Evolutionary conservation across 306 rosid species (phyloP).

Genomic region (Sicyos baderoa): DNA sequence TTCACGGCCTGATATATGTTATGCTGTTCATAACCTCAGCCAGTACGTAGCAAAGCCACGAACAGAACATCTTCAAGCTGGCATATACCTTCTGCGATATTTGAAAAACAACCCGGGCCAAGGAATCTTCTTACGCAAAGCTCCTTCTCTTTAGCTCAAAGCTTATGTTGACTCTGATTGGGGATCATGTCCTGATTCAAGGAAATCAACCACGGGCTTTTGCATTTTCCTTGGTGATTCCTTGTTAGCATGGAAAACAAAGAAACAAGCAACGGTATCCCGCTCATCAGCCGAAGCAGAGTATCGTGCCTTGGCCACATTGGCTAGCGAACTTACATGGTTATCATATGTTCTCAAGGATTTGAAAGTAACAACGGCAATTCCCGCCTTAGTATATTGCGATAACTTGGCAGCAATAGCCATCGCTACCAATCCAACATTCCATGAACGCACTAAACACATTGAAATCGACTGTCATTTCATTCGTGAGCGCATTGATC

Average conservation of each 20-base stretch:
- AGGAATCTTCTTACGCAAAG: too few relatives aligned
- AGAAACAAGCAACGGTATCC: too few relatives aligned
- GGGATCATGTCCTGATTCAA: not conserved
- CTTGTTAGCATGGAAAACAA: not conserved
- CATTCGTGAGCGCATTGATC: not conserved
- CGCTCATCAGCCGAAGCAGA: too few relatives aligned
- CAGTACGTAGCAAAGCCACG: not conserved
- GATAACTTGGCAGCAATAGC: not conserved
- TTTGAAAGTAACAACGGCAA: accelerated
- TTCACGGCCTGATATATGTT: not conserved
- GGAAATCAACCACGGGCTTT: not conserved
- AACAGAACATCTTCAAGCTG: not conserved
- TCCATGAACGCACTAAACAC: not conserved
- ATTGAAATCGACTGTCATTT: not conserved
- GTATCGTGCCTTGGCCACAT: too few relatives aligned
- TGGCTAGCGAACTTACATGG: not conserved
- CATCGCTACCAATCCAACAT: not conserved
- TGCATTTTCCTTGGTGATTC: not conserved
- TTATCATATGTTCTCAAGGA: accelerated
- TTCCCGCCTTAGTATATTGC: not conserved
- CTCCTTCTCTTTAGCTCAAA: too few relatives aligned
- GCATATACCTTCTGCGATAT: not conserved
- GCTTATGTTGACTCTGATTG: not conserved
- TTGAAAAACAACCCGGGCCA: not conserved
- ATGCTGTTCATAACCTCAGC: not conserved